Conservation (phyloP, 1,139 yeast genomes). For the Arxiozyma telluris region DNA sequence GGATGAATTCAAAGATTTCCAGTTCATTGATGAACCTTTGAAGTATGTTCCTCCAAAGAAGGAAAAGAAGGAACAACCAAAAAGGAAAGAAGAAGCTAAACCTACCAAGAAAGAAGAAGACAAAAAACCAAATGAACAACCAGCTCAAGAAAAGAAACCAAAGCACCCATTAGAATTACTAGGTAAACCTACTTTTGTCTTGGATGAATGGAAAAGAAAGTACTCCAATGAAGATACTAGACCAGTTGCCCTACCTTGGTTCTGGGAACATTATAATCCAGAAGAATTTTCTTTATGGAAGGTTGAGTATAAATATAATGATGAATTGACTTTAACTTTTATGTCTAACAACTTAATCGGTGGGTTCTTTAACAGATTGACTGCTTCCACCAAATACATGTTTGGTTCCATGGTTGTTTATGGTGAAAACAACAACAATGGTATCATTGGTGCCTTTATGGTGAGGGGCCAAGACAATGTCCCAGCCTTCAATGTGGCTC, state of each 20-base stretch:
- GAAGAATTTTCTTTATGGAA: slow-evolving; percentile 93
- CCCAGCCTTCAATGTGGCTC: slow-evolving; percentile 97
- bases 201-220: slow-evolving; percentile 94
- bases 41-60: slow-evolving; percentile 56
- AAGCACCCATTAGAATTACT: slow-evolving; percentile 87
- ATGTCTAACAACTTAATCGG: slow-evolving; percentile 98
- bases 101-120: slow-evolving; percentile 26
- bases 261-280: slow-evolving; percentile 93
- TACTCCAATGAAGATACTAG: slow-evolving; percentile 98
- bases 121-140: slow-evolving; percentile 34
- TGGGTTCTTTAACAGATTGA: slow-evolving; percentile 95
- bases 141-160: slow-evolving; percentile 48
- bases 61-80: slow-evolving; percentile 30
- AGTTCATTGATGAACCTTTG: slow-evolving; percentile 58
- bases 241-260: slow-evolving; percentile 90
- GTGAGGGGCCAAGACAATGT: slow-evolving; percentile 87
- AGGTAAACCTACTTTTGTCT: slow-evolving; percentile 59
- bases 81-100: slow-evolving; percentile 10
- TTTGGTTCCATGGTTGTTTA: slow-evolving; percentile 91
- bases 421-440: slow-evolving; percentile 98
- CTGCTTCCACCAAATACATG: slow-evolving; percentile 86
- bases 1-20: slow-evolving; percentile 39
- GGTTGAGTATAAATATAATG: slow-evolving; percentile 96
- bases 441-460: slow-evolving; percentile 90
- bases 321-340: slow-evolving; percentile 91